Evolutionary conservation across 2,329 filamentous ascomycete genomes (phyloP).

Genomic region (Penicillium sp.): DNA sequence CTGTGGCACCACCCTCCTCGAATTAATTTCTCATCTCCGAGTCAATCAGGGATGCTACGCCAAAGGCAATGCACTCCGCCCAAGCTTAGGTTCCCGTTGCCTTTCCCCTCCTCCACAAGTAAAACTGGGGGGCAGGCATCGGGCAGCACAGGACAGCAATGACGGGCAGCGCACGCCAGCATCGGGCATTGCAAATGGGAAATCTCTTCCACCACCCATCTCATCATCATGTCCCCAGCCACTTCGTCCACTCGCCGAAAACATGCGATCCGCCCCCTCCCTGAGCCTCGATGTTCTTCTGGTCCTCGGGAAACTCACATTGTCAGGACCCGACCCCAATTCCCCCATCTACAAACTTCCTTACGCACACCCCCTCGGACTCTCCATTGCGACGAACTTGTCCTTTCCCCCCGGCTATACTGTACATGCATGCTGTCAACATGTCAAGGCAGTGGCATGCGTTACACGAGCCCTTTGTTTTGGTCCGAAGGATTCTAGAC

Average conservation of each 20-base stretch:
- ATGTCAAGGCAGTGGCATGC: conserved; percentile 14
- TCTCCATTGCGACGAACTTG: conserved; percentile 1
- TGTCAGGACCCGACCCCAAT: background rate
- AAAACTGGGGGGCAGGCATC: conserved; percentile 11
- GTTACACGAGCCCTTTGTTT: conserved; percentile 21
- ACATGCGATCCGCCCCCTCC: conserved; percentile 23
- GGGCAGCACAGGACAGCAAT: conserved; percentile 23
- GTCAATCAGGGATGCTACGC: conserved; percentile 2
- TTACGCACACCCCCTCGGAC: background rate
- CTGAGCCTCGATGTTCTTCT: conserved; percentile 12
- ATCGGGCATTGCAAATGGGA: conserved; percentile 4
- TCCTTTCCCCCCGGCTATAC: background rate
- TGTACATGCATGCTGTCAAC: conserved; percentile 13
- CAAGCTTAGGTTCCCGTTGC: background rate
- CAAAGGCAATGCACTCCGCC: conserved; percentile 1
- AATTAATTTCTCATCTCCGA: background rate
- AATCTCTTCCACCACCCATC: background rate
- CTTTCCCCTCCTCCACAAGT: background rate
- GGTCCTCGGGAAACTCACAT: conserved; percentile 1
- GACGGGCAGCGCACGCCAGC: conserved; percentile 19
- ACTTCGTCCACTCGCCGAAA: conserved; percentile 13
- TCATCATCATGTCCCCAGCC: conserved; percentile 16
- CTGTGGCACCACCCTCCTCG: conserved; percentile 26
- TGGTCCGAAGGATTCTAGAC: conserved; percentile 14
- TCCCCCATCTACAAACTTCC: background rate